Evolutionary conservation across 805 yeast species (phyloP).

Genomic region (Candida piceae): DNA sequence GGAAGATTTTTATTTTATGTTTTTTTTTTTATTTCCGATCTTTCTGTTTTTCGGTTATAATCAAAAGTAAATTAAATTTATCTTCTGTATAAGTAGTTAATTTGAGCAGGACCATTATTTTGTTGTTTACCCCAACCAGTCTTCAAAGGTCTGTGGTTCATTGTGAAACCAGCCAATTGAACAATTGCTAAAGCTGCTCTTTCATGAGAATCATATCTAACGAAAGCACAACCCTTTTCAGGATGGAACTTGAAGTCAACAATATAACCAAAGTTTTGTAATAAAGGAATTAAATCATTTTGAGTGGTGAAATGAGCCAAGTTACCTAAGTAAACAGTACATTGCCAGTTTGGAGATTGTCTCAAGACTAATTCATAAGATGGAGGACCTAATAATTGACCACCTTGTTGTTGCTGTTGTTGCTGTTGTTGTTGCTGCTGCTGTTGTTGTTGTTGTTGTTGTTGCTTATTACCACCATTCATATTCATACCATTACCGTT

Average conservation of each 20-base stretch:
- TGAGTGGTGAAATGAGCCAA: slow-evolving; percentile 73
- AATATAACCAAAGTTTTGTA: slow-evolving; percentile 78
- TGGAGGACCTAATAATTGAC: slow-evolving; percentile 17
- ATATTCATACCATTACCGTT: slow-evolving; percentile 11
- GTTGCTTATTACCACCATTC: slow-evolving; percentile 1
- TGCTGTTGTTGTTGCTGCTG: slow-evolving; percentile 3
- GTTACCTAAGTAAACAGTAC: slow-evolving; percentile 85
- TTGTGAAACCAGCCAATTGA: slow-evolving; percentile 62
- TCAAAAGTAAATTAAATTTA: slow-evolving; percentile 4
- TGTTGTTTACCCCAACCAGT: slow-evolving; percentile 79
- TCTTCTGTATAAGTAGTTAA: slow-evolving; percentile 22
- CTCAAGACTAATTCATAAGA: slow-evolving; percentile 64
- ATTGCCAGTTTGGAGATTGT: slow-evolving; percentile 78
- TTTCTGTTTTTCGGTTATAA: too few species aligned
- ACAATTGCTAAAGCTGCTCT: slow-evolving; percentile 85
- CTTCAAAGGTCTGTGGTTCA: slow-evolving; percentile 74
- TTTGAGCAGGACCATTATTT: slow-evolving; percentile 16
- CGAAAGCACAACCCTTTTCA: slow-evolving; percentile 85
- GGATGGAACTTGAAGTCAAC: slow-evolving; percentile 76
- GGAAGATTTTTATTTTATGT: neutral
- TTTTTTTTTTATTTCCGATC: neutral
- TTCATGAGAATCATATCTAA: slow-evolving; percentile 80
- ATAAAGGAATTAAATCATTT: slow-evolving; percentile 63
- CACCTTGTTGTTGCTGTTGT: slow-evolving; percentile 3
- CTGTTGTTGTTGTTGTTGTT: neutral